Evolutionary conservation across 1,284 basidiomycete genomes (phyloP), one percentile per base, ranked within the genome.

Genomic region (Exobasidium cylindrosporum): DNA sequence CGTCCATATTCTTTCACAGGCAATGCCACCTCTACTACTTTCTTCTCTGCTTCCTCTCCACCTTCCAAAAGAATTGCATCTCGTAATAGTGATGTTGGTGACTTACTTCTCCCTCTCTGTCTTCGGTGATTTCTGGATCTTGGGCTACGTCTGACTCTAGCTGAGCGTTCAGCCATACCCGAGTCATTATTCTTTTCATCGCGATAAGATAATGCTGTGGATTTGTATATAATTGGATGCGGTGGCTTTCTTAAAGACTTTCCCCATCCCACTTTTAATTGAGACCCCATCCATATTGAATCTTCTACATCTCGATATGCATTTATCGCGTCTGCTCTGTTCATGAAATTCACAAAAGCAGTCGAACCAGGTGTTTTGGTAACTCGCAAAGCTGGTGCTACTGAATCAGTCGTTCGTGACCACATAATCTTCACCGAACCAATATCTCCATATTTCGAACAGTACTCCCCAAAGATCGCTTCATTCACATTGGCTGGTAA

Each of bases 291-390:
- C 93, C 93, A 97, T 54, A 92, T 89, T 63, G 88, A 87, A 0
- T 93, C 93, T 72, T 97, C 94, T 55, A 90, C 85, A 74, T 94
- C 88, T 24, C 88, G 86, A 21, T 95, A 83, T 1, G 93, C 94
- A 40, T 81, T 82, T 77, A 97, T 93, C 1, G 96, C 95, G 74
- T 95, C 92, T 63, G 85, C 85, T 35, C 95, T 86, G 65, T 87
- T 89, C 92, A 97, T 96, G 81, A 88, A 98, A 0, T 92, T 90
- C 2, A 98, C 94, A 73, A 97, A 98, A 0, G 94, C 95, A 65
- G 90, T 91, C 43, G 97, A 83, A 11, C 90, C 90, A 7, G 86
- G 77, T 64, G 84, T 86, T 81, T 89, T 87, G 63, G 83, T 83
- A 59, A 87, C 84, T 56, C 90, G 84, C 17, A 87, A 84, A 2